These are phyloP conservation scores for Globisporangium emineosum DNA, from an alignment of 352 stramenopile genomes.

Conservation along the genomic window DNA sequence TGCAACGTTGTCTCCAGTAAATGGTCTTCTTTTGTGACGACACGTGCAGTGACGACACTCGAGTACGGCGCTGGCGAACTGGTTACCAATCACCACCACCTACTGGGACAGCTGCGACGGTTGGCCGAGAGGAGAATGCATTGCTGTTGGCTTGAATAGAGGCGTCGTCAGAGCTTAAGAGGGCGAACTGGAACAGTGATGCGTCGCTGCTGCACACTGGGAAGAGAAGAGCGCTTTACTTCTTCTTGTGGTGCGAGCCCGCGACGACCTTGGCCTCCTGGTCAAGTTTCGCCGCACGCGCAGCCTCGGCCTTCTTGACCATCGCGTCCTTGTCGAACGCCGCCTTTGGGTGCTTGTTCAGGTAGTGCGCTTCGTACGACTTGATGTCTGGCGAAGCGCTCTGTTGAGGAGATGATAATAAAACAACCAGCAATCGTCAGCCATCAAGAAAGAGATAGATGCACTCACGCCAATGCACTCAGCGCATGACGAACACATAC, in stretches of 20 bases:
- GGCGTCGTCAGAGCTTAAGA: conserved; percentile 7
- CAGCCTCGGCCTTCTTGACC: conserved; percentile 44
- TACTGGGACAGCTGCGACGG: neutral
- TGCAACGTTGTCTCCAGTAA: neutral
- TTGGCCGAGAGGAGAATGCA: neutral
- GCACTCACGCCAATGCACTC: neutral
- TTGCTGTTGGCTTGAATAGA: conserved; percentile 3
- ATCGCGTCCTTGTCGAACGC: conserved; percentile 50
- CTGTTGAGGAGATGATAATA: conserved; percentile 17
- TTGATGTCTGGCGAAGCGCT: conserved; percentile 63
- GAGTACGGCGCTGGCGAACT: neutral
- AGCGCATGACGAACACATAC: neutral
- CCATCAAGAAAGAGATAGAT: neutral
- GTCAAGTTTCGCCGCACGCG: conserved; percentile 31
- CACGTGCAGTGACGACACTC: too few relatives aligned
- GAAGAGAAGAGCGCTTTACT: conserved; percentile 12
- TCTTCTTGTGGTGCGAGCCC: conserved; percentile 55
- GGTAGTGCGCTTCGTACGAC: conserved; percentile 55
- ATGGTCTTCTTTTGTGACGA: neutral
- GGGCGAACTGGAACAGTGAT: neutral
- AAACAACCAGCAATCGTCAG: conserved; percentile 2
- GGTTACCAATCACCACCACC: neutral
- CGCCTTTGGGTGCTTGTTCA: conserved; percentile 57
- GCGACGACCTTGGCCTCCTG: conserved; percentile 21
- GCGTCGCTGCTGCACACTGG: neutral